Evolutionary conservation across 495 filamentous ascomycete genomes (phyloP), one percentile per base, ranked within the genome.

Genomic region (Aspergillus baeticus): DNA sequence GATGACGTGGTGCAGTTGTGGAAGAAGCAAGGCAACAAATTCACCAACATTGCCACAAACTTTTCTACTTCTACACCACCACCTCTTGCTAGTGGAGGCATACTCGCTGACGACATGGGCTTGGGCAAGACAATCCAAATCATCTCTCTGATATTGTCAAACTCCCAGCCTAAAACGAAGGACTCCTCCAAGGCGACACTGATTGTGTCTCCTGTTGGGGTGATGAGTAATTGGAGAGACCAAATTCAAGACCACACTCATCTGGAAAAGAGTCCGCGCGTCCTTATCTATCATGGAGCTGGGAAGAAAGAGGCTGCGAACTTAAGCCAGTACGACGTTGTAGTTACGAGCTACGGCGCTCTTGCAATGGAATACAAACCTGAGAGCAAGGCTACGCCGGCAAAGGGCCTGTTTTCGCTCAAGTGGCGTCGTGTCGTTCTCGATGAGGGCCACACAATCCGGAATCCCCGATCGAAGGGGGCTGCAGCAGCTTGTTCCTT

Each of bases 101-200:
- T 96, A 31, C 75, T 96, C 11, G 90, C 90, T 21, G 92, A 97
- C 68, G 92, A 97, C 59, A 97, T 97, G 92, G 92, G 92, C 3
- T 75, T 97, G 6, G 92, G 92, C 13, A 97, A 98, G 71, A 97
- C 92, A 1, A 78, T 97, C 6, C 89, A 96, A 67, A 82, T 91
- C 36, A 94, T 96, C 54, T 87, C 89, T 48, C 65, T 96, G 26
- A 88, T 97, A 38, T 69, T 91, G 58, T 81, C 86, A 6, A 84
- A 88, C 57, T 63, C 76, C 0, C 66, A 73, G 10, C 66, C 72
- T 6, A 69, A 62, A 13, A 69, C 67, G n/a, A 57, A 65, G 5
- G 57, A 45, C 0, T 68, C 72, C 5, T 66, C 77, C 17, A 83
- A 81, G 13, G 77, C 80, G 18, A 94, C 91, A 5, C 75, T 97